These are phyloP conservation scores for Penicillium herquei DNA, from an alignment of 495 filamentous ascomycete genomes.

Conservation along the genomic window DNA sequence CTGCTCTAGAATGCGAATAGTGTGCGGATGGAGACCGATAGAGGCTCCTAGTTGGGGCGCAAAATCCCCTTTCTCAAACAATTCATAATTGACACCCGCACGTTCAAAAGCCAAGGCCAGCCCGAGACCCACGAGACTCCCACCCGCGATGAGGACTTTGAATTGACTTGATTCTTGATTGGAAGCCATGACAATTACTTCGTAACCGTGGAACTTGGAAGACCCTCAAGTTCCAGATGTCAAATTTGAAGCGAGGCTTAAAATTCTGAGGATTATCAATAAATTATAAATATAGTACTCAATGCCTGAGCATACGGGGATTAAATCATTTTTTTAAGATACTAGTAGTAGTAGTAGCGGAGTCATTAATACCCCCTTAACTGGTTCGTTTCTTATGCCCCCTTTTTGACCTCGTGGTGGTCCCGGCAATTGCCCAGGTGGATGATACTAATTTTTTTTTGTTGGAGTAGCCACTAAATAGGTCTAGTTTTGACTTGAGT, in stretches of 20 bases:
- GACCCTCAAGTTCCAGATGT: not conserved
- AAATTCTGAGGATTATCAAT: not conserved
- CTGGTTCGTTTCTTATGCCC: too few species aligned
- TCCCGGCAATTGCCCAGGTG: too few species aligned
- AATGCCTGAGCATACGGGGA: too few species aligned
- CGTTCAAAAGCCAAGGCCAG: slow-evolving; percentile 16
- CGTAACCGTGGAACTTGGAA: not conserved
- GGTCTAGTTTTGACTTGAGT: too few species aligned
- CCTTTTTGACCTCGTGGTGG: too few species aligned
- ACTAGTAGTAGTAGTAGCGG: too few species aligned
- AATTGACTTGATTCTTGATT: not conserved
- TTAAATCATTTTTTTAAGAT: too few species aligned
- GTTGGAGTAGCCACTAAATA: too few species aligned
- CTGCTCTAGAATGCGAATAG: slow-evolving; percentile 15
- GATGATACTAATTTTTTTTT: too few species aligned
- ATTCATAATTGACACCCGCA: slow-evolving; percentile 18
- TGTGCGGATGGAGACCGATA: slow-evolving; percentile 15
- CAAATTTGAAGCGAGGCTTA: not conserved
- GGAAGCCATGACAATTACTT: not conserved
- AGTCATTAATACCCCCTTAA: too few species aligned
- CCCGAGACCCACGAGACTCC: slow-evolving; percentile 15
- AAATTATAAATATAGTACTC: too few species aligned
- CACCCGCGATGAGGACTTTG: slow-evolving; percentile 20
- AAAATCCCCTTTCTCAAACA: slow-evolving; percentile 15
- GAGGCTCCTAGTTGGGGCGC: slow-evolving; percentile 17